Percentiles rank a stretch among this genome's conserved stretches.
phyloP scores from a whole-genome alignment of 768 basidiomycete genomes.

The Trametes maxima region DNA sequence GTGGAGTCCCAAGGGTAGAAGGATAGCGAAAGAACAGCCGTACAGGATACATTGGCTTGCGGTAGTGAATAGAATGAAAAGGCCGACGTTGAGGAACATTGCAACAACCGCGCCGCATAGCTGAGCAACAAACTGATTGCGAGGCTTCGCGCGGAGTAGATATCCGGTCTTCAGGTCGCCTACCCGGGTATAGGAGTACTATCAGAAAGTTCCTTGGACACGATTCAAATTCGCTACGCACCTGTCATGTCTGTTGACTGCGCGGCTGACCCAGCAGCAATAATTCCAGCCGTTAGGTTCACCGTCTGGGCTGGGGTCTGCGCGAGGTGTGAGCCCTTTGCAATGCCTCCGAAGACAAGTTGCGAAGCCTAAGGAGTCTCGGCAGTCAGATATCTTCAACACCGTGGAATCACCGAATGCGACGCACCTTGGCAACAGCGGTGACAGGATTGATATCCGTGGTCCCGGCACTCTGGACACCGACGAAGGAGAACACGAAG shows the following conservation, averaged over 20 bases:
- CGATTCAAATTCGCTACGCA: not conserved
- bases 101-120: constrained; percentile 60
- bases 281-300: constrained; percentile 54
- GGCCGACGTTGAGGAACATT: constrained; percentile 58
- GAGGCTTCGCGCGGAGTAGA: constrained; percentile 64
- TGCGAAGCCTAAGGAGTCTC: constrained; percentile 46
- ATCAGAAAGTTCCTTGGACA: not conserved
- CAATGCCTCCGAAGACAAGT: constrained; percentile 64
- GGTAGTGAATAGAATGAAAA: constrained; percentile 64
- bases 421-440: constrained; percentile 51
- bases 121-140: constrained; percentile 64
- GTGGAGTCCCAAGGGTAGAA: not conserved
- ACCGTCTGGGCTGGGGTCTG: constrained; percentile 42
- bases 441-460: constrained; percentile 67
- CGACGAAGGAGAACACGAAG: constrained; percentile 70
- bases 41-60: constrained; percentile 58
- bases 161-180: constrained; percentile 55
- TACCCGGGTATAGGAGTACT: not conserved
- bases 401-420: not conserved
- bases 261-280: constrained; percentile 57
- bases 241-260: constrained; percentile 67
- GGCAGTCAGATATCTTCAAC: not conserved
- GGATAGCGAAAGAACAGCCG: not conserved
- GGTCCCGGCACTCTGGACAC: constrained; percentile 51
- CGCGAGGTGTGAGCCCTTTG: constrained; percentile 46